phyloP scores from a whole-genome alignment of 2,329 filamentous ascomycete genomes.

The Didymella arachidicola region DNA sequence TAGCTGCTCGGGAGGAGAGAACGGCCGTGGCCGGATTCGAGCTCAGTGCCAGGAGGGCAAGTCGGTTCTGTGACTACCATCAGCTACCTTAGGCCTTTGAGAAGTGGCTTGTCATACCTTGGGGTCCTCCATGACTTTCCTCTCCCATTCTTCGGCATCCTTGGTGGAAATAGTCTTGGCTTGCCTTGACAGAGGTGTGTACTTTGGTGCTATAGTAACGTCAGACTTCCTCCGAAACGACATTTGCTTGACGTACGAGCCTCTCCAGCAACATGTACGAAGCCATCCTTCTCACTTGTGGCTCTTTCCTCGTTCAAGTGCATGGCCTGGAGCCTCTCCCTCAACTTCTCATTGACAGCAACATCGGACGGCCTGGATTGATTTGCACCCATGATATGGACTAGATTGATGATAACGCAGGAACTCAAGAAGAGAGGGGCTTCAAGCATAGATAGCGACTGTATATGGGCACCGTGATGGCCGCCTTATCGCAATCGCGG shows the following conservation, averaged over 20 bases:
- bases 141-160: slow-evolving; percentile 66
- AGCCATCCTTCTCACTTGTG: slow-evolving; percentile 60
- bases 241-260: slow-evolving; percentile 40
- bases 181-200: slow-evolving; percentile 38
- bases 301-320: slow-evolving; percentile 54
- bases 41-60: slow-evolving; percentile 77
- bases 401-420: slow-evolving; percentile 1
- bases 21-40: slow-evolving; percentile 71
- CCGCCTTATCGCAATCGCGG: slow-evolving; percentile 19
- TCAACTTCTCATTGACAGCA: slow-evolving; percentile 50
- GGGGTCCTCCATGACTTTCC: slow-evolving; percentile 68
- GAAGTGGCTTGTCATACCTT: slow-evolving; percentile 57
- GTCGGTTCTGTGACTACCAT: slow-evolving; percentile 63
- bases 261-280: slow-evolving; percentile 60
- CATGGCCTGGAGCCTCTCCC: slow-evolving; percentile 55
- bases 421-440: slow-evolving; percentile 7
- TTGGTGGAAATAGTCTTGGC: slow-evolving; percentile 58
- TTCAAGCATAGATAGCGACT: slow-evolving; percentile 4
- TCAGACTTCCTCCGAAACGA: neutral
- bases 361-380: slow-evolving; percentile 48
- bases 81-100: neutral
- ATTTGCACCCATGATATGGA: slow-evolving; percentile 43
- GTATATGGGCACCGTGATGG: slow-evolving; percentile 17
- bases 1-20: slow-evolving; percentile 68
- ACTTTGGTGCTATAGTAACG: slow-evolving; percentile 32